phyloP scores from a whole-genome alignment of 306 rosid species.

The Trifolium pratense region DNA sequence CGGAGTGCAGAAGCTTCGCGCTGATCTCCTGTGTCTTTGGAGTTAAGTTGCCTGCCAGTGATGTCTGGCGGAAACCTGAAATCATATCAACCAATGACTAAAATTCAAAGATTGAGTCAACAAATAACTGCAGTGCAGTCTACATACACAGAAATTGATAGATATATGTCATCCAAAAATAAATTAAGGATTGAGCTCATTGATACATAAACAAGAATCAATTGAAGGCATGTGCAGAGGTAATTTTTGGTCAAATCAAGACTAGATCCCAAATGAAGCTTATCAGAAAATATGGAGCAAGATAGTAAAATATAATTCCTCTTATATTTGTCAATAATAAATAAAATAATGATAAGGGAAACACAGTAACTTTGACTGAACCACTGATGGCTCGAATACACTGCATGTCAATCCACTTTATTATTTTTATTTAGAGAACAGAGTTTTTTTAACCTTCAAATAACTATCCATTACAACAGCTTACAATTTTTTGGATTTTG shows the following conservation, averaged over 20 bases:
- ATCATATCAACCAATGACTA: constrained; percentile 24
- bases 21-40: constrained; percentile 69
- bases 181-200: constrained; percentile 19
- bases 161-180: constrained; percentile 13
- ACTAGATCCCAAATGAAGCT: constrained; percentile 23
- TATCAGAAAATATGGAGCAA: constrained; percentile 11
- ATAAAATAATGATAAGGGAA: constrained; percentile 16
- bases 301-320: constrained; percentile 9
- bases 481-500: constrained; percentile 22
- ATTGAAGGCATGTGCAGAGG: constrained; percentile 16
- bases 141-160: constrained; percentile 16
- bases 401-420: constrained; percentile 2
- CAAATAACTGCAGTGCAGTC: constrained; percentile 28
- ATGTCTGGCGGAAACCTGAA: constrained; percentile 76
- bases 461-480: constrained; percentile 22
- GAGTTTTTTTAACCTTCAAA: constrained; percentile 29
- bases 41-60: constrained; percentile 55
- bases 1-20: constrained; percentile 97
- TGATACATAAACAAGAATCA: constrained; percentile 17
- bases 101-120: constrained; percentile 1
- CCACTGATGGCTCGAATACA: neutral
- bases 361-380: constrained; percentile 7
- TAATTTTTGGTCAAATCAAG: constrained; percentile 11
- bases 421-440: constrained; percentile 17
- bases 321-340: constrained; percentile 7